A percentile compares a stretch with the other conserved stretches of the same genome.
These are phyloP conservation scores for Acanthamoeba pearcei DNA, from an alignment of 208 protist genomes.

Conservation along the genomic window DNA sequence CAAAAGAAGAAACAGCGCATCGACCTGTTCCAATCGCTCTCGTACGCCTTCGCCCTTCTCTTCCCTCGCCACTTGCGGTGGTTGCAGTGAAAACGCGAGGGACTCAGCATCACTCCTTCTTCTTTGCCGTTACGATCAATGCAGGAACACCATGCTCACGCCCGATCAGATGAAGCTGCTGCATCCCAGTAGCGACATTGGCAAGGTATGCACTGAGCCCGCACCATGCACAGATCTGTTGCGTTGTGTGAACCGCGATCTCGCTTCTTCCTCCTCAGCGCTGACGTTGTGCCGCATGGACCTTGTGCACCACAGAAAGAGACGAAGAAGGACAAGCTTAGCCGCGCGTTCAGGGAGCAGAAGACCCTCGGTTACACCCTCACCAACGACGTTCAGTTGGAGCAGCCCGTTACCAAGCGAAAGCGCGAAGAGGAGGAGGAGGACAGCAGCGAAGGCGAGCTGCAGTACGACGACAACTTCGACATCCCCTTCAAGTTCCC, in stretches of 20 bases:
- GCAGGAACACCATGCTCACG: conserved; percentile 18
- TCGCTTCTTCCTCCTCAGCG: not conserved
- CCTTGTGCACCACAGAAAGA: conserved; percentile 9
- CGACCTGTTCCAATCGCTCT: conserved; percentile 47
- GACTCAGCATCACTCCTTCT: not conserved
- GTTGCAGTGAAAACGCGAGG: not conserved
- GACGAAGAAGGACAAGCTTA: conserved; percentile 72
- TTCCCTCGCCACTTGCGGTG: not conserved
- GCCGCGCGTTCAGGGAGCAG: conserved; percentile 58
- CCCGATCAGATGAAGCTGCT: conserved; percentile 64
- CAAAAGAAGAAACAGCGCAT: conserved; percentile 40
- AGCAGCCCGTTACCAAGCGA: not conserved
- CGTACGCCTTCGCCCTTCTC: not conserved
- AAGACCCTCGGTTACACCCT: conserved; percentile 63
- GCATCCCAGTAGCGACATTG: conserved; percentile 39
- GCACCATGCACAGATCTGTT: not conserved
- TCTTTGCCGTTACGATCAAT: not conserved
- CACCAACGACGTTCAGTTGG: conserved; percentile 43
- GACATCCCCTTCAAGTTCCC: conserved; percentile 55
- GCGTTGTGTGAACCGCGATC: too few species aligned
- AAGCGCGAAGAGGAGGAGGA: conserved; percentile 39
- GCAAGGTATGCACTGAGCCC: conserved; percentile 14
- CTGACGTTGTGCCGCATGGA: not conserved
- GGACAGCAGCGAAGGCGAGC: conserved; percentile 16
- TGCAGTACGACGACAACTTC: conserved; percentile 54